Evolutionary conservation across 2,329 filamentous ascomycete genomes (phyloP).

Genomic region (Alternaria alternata): DNA sequence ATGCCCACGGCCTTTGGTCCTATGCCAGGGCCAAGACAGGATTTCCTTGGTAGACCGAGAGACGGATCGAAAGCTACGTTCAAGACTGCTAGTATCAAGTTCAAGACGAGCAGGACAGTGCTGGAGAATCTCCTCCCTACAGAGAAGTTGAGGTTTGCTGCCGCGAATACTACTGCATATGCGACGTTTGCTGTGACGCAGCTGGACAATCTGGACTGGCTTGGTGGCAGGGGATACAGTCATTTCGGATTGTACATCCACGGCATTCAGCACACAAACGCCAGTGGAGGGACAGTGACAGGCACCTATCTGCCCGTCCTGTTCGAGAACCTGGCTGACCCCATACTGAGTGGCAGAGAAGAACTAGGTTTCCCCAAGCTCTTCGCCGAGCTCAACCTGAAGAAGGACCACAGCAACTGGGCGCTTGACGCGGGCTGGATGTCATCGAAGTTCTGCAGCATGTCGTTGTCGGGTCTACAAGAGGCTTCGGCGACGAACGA

Average conservation of each 20-base stretch:
- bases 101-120: conserved; percentile 52
- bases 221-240: conserved; percentile 66
- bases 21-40: conserved; percentile 52
- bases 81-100: conserved; percentile 51
- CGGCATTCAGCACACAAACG: conserved; percentile 64
- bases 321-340: conserved; percentile 67
- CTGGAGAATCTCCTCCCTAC: conserved; percentile 53
- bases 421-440: conserved; percentile 53
- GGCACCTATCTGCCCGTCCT: conserved; percentile 66
- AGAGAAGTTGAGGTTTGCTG: conserved; percentile 46
- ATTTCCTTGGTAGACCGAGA: conserved; percentile 30
- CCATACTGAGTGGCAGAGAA: conserved; percentile 67
- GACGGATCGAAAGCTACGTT: conserved; percentile 42
- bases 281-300: conserved; percentile 56
- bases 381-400: conserved; percentile 60
- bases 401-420: conserved; percentile 48
- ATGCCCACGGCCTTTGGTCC: conserved; percentile 56
- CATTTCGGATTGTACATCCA: conserved; percentile 69
- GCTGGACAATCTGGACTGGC: conserved; percentile 64
- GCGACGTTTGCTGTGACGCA: conserved; percentile 52
- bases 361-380: conserved; percentile 70
- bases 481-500: conserved; percentile 20
- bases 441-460: conserved; percentile 42
- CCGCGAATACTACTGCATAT: conserved; percentile 49
- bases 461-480: conserved; percentile 38